A percentile compares a stretch with the other conserved stretches of the same genome.
Evolutionary conservation across 2,329 filamentous ascomycete genomes (phyloP).

Genomic region (Sordariomycetes sp.): DNA sequence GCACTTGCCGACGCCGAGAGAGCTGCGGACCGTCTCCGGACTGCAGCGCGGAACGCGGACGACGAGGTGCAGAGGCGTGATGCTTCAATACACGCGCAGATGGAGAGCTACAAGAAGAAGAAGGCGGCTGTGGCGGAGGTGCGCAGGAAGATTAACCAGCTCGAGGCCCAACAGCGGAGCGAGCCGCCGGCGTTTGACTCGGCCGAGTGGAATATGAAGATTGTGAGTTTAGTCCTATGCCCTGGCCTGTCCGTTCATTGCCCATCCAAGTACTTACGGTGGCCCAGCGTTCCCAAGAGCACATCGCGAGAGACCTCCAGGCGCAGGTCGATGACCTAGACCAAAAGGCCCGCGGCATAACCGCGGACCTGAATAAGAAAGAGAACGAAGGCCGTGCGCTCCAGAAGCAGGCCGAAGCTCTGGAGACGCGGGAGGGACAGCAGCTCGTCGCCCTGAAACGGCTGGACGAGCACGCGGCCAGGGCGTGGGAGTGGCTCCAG

Average conservation of each 20-base stretch:
- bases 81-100: constrained; percentile 4
- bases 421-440: constrained; percentile 66
- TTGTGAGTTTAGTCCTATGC: constrained; percentile 36
- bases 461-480: constrained; percentile 48
- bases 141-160: constrained; percentile 21
- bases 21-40: constrained; percentile 28
- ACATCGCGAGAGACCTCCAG: constrained; percentile 37
- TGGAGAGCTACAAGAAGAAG: constrained; percentile 4
- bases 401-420: constrained; percentile 35
- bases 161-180: constrained; percentile 43
- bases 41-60: constrained; percentile 18
- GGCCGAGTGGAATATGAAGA: constrained; percentile 56
- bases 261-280: not conserved
- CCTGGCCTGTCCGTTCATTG: not conserved
- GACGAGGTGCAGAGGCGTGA: constrained; percentile 13
- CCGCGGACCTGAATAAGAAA: constrained; percentile 14
- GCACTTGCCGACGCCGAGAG: constrained; percentile 40
- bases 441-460: constrained; percentile 52
- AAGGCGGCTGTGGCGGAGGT: constrained; percentile 6
- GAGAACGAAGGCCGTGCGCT: constrained; percentile 14
- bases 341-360: constrained; percentile 25
- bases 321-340: constrained; percentile 28
- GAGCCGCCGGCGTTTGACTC: constrained; percentile 55
- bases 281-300: constrained; percentile 28
- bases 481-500: constrained; percentile 73